Base-by-base conservation (phyloP, 108 stramenopile genomes). In the Schizochytrium sp. region DNA sequence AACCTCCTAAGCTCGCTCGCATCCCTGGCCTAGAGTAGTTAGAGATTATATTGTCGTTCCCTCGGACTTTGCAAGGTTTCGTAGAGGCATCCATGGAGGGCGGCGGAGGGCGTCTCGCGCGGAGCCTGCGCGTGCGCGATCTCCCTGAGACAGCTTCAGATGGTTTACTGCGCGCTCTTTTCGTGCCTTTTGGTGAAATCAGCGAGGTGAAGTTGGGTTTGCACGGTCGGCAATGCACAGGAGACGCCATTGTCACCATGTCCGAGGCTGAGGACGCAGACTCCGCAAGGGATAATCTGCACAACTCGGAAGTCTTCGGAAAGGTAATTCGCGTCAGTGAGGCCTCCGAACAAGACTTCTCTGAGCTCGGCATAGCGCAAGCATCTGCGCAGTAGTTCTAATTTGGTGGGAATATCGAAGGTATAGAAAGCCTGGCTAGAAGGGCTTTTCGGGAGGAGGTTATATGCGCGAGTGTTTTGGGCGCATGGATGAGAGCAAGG, bases 191-290 rank as follows among this genome's bases (percentile, higher is more conserved):
- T 15, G 64, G 64, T 44, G 64, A 69, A 44, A 44, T 69, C 12
- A 7, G 42, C 12, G 64, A 38, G 19, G 64, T 69, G 19, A 38
- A 44, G 64, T 44, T 69, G 64, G 12, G 64, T 44, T 10, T 69
- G 64, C 42, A 3, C 12, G 42, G 64, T 7, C 42, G 19, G 19
- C 64, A 38, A 44, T 69, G 64, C 64, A 8, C 28, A 5, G 76
- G 53, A 42, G 76, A 83, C 47, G 76, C 76, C 1, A n/a, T 83
- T 28, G 76, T 83, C 50, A 83, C 76, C 76, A 55, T 83, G 50
- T 10, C 47, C 5, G 76, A 83, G 53, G 15, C 76, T 5, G 76
- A 83, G 76, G 76, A 83, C 53, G 76, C 76, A 8, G 76, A 13
- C 15, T 47, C 76, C 28, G 76, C 76, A 13, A 40, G 76, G n/a